A percentile compares a stretch with the other conserved stretches of the same genome.
Conservation (phyloP, 306 rosid species). For the Pueraria montana region DNA sequence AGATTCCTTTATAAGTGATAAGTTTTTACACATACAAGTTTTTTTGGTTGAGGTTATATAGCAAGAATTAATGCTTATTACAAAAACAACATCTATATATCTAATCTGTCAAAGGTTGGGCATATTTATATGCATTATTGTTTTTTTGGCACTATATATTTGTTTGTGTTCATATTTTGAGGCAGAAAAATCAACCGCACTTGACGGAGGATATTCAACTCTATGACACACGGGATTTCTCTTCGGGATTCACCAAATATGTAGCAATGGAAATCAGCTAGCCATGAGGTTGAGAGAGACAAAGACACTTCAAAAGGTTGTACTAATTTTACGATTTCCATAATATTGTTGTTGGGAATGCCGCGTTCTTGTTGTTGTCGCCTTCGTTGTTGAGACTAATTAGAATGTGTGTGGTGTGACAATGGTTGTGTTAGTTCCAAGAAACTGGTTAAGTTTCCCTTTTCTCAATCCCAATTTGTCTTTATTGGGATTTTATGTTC, state of each 20-base stretch:
- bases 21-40: background rate
- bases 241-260: conserved; percentile 32
- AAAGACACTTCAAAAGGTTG: conserved; percentile 36
- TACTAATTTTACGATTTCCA: conserved; percentile 47
- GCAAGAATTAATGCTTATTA: background rate
- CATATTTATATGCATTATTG: background rate
- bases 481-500: conserved; percentile 58
- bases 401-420: conserved; percentile 37
- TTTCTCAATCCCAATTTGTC: conserved; percentile 45
- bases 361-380: conserved; percentile 46
- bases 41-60: background rate
- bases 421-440: conserved; percentile 55
- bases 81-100: background rate
- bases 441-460: conserved; percentile 27
- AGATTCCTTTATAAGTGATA: background rate
- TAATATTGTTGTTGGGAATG: conserved; percentile 57
- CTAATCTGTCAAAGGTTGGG: background rate
- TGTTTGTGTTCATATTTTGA: background rate
- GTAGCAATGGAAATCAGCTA: conserved; percentile 18
- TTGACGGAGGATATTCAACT: conserved; percentile 18
- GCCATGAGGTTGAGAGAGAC: conserved; percentile 31
- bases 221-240: background rate
- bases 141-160: background rate
- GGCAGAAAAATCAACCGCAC: conserved; percentile 1
- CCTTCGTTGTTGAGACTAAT: conserved; percentile 13